phyloP scores from a whole-genome alignment of 164 flowering plant genomes.

The Litsea cubeba region DNA sequence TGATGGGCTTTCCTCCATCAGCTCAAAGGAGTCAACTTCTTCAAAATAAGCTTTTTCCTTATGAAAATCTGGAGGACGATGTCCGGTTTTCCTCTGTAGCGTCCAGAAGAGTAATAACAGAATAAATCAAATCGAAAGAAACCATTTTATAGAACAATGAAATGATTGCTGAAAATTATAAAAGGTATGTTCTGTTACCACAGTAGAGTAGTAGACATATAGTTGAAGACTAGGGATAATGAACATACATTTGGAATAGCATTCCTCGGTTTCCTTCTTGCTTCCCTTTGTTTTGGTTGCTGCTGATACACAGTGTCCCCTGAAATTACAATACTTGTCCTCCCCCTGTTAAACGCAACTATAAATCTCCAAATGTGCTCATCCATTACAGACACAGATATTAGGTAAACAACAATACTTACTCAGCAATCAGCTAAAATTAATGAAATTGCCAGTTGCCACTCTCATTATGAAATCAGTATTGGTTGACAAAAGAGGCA shows the following conservation, averaged over 20 bases:
- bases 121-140: not conserved
- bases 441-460: not conserved
- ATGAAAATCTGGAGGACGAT: constrained; percentile 45
- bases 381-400: not conserved
- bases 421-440: not conserved
- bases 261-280: constrained; percentile 48
- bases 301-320: constrained; percentile 34
- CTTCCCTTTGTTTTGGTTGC: constrained; percentile 31
- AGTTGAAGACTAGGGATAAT: not conserved
- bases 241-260: constrained; percentile 55
- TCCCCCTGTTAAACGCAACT: constrained; percentile 49
- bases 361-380: not conserved
- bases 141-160: not conserved
- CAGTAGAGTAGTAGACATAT: not conserved
- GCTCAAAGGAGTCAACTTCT: constrained; percentile 82
- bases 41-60: constrained; percentile 75
- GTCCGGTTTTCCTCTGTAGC: constrained; percentile 43
- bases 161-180: not conserved
- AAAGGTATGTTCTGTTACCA: not conserved
- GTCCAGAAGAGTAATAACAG: not conserved
- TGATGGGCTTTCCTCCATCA: constrained; percentile 93
- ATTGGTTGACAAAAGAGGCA: not conserved
- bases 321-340: constrained; percentile 64
- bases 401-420: not conserved
- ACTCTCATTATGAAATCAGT: not conserved